Evolutionary conservation across 768 basidiomycete species (phyloP).

Genomic region (Mycena capillaripes): DNA sequence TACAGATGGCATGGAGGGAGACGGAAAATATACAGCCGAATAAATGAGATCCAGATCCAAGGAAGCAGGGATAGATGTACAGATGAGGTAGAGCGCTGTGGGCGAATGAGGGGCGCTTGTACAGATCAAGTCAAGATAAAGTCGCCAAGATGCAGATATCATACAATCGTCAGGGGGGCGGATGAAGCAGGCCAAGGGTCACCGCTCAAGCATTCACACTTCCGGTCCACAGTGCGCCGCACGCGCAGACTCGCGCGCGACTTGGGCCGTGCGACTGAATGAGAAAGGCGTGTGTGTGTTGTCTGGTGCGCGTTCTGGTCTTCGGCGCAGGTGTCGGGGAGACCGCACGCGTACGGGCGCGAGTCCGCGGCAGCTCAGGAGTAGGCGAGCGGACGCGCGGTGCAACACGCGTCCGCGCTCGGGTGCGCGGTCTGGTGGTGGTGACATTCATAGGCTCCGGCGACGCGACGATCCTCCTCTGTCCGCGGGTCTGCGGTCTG

Average conservation of each 20-base stretch:
- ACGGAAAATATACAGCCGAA: neutral
- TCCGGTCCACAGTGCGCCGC: neutral
- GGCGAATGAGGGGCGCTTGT: too few relatives aligned
- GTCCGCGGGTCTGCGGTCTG: neutral
- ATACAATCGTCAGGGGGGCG: too few relatives aligned
- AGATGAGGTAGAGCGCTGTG: neutral
- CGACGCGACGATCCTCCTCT: constrained; percentile 1
- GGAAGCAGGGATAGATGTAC: neutral
- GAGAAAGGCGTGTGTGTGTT: constrained; percentile 17
- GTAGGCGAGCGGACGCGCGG: constrained; percentile 1
- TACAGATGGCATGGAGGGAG: neutral
- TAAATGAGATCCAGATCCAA: neutral
- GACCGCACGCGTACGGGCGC: constrained; percentile 7
- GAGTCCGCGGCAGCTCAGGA: neutral
- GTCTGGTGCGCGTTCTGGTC: neutral
- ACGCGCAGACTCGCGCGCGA: constrained; percentile 16
- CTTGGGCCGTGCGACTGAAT: neutral
- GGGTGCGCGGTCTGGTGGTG: constrained; percentile 7
- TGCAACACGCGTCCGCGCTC: neutral
- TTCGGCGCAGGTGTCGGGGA: constrained; percentile 6
- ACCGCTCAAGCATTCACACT: too few relatives aligned
- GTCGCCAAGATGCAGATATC: too few relatives aligned
- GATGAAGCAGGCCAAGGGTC: neutral
- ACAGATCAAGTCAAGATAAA: too few relatives aligned
- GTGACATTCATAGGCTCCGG: constrained; percentile 11